Evolutionary conservation across 352 stramenopile genomes (phyloP).

Genomic region (Globisporangium viniferum): DNA sequence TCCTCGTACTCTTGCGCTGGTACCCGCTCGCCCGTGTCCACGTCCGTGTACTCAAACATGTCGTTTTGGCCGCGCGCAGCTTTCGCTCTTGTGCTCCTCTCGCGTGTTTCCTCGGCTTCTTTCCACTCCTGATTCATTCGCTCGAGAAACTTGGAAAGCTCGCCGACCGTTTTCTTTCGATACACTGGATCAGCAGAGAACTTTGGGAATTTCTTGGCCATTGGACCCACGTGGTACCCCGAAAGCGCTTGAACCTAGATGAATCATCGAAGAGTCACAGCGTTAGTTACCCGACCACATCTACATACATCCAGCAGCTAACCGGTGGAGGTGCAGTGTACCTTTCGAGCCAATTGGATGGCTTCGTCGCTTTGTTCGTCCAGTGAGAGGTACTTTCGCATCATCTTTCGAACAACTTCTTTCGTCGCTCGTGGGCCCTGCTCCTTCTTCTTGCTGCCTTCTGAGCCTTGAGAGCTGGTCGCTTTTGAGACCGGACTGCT

Average conservation of each 20-base stretch:
- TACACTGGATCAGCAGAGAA: constrained; percentile 41
- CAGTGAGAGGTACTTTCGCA: constrained; percentile 44
- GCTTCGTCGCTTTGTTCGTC: constrained; percentile 39
- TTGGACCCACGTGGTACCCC: constrained; percentile 46
- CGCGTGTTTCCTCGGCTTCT: constrained; percentile 34
- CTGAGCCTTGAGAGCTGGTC: neutral
- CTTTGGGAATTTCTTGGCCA: constrained; percentile 23
- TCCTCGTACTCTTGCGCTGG: constrained; percentile 34
- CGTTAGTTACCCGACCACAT: neutral
- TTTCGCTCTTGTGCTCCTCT: constrained; percentile 32
- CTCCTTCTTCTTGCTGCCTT: neutral
- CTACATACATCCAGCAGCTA: neutral
- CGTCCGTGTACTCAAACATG: constrained; percentile 54
- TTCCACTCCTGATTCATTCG: constrained; percentile 55
- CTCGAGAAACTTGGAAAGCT: constrained; percentile 37
- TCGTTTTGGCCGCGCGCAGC: constrained; percentile 31
- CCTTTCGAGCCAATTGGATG: constrained; percentile 32
- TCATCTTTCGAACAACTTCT: constrained; percentile 26
- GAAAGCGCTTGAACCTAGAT: constrained; percentile 35
- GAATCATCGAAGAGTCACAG: neutral
- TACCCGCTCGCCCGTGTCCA: constrained; percentile 33
- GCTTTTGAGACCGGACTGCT: neutral
- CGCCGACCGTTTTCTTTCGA: constrained; percentile 36
- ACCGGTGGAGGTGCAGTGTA: neutral
- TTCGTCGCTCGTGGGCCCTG: neutral